Percentiles rank a stretch among this genome's conserved stretches.
Conservation (phyloP, 2,329 filamentous ascomycete genomes). For the Pestalotiopsis sp. region DNA sequence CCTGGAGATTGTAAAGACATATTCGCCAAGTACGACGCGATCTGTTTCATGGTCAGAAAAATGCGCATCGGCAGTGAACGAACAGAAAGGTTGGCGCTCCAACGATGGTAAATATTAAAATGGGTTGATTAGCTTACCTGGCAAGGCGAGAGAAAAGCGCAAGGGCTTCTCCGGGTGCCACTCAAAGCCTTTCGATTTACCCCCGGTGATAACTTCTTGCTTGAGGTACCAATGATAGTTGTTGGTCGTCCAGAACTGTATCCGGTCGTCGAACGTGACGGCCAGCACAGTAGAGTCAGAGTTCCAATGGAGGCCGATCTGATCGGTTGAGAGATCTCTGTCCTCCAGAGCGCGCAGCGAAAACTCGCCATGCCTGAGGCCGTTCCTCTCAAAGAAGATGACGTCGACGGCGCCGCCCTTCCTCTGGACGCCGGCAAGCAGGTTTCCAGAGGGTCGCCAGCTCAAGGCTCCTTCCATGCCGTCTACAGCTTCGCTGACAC, state of each 20-base stretch:
- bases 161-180: constrained; percentile 92
- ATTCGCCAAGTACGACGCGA: constrained; percentile 64
- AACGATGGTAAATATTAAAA: neutral
- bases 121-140: constrained; percentile 41
- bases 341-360: constrained; percentile 71
- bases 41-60: constrained; percentile 32
- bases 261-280: constrained; percentile 70
- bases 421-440: constrained; percentile 85
- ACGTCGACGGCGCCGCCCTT: constrained; percentile 73
- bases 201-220: constrained; percentile 69
- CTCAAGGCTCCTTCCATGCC: constrained; percentile 84
- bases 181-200: constrained; percentile 38
- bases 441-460: constrained; percentile 89
- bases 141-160: constrained; percentile 60
- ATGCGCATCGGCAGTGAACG: neutral
- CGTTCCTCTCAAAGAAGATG: constrained; percentile 96
- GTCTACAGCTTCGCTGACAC: constrained; percentile 93
- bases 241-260: constrained; percentile 96
- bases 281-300: constrained; percentile 89
- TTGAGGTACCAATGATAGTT: constrained; percentile 99
- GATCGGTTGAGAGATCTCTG: constrained; percentile 53
- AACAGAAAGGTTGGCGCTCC: constrained; percentile 1
- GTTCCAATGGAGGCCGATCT: constrained; percentile 82
- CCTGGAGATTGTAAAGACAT: constrained; percentile 67
- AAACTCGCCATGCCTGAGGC: constrained; percentile 95